These are phyloP conservation scores for Calonectria pseudoreteaudii DNA, from an alignment of 2,329 filamentous ascomycete species.

Conservation along the genomic window DNA sequence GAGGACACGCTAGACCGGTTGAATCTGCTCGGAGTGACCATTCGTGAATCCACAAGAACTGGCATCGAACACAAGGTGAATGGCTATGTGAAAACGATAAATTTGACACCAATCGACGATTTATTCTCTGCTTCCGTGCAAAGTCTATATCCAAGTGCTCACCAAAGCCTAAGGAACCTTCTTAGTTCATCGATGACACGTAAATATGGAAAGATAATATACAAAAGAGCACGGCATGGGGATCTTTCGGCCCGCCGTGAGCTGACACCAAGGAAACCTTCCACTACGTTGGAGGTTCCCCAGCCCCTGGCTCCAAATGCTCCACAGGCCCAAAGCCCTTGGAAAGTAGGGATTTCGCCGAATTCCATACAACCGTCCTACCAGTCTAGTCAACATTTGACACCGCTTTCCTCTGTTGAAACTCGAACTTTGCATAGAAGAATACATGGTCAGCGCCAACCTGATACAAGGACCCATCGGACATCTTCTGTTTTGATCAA, in stretches of 20 bases:
- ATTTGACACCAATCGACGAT: background rate
- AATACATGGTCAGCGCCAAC: background rate
- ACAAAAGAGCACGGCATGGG: background rate
- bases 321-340: background rate
- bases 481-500: background rate
- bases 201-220: background rate
- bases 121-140: background rate
- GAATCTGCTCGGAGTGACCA: background rate
- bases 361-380: background rate
- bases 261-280: background rate
- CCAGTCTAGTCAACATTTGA: background rate
- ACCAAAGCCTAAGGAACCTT: background rate
- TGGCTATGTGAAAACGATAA: background rate
- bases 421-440: background rate
- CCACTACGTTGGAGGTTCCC: background rate
- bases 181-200: background rate
- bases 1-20: background rate
- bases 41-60: background rate
- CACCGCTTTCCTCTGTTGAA: background rate
- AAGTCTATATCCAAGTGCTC: background rate
- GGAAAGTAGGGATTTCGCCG: background rate
- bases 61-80: background rate
- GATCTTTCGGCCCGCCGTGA: background rate
- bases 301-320: background rate
- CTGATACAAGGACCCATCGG: background rate